Base-by-base conservation (phyloP, 2,329 filamentous ascomycete genomes). In the Penicillium frequentans region DNA sequence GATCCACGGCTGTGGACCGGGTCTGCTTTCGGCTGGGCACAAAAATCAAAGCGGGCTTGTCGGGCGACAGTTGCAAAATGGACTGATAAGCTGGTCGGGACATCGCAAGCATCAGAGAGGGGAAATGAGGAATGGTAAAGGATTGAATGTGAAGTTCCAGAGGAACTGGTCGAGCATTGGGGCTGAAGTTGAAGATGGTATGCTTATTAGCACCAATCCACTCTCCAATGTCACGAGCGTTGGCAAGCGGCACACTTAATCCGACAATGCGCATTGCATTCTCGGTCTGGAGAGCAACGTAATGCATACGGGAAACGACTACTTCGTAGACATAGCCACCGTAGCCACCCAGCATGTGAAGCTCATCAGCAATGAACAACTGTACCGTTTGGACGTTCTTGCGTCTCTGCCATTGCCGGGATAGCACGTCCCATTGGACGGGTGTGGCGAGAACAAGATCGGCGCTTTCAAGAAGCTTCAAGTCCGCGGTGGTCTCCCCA, bases 191-290 rank as follows among this genome's bases (percentile, higher is more conserved):
- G 82, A 93, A 99, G 62, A 96, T 96, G 49, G 95, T 96, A 73
- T 99, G 95, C 80, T 97, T 98, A 74, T 88, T 96, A 8, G 93
- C 95, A 64, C 96, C 95, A 64, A 99, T 92, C 95, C 95, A 99
- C 76, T 97, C 95, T 51, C 93, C 93, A 67, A 99, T 85, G 68
- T 99, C 95, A 57, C 92, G 86, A 49, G 93, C 93, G 71, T 97
- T 98, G 5, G 95, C 88, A 23, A 99, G 82, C 24, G 95, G 96
- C 27, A 97, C 95, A 70, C 91, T 93, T 58, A 99, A 78, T 2
- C 92, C 95, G 53, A 99, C 79, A 47, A 98, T 93, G 51, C 95
- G 88, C 79, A 98, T 84, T 10, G 89, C 86, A 39, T 89, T 86
- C 73, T 96, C 90, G 0, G 91, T 89, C 72, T 97, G 91, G 1